phyloP scores from a whole-genome alignment of 2,329 filamentous ascomycete genomes.

The Pestalotiopsis sp. region DNA sequence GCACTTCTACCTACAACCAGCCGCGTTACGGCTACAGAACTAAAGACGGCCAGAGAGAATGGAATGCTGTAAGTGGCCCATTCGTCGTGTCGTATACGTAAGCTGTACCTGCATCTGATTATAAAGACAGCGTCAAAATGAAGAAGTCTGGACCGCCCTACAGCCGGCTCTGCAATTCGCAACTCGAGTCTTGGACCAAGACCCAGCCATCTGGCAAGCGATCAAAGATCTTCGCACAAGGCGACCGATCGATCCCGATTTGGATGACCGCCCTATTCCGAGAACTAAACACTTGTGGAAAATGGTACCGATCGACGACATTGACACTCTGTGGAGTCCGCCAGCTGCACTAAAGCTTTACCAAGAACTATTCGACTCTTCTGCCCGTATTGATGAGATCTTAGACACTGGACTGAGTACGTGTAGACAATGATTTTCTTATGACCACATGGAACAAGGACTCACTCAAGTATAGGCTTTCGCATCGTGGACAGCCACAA shows the following conservation, averaged over 20 bases:
- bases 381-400: background rate
- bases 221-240: constrained; percentile 24
- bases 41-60: constrained; percentile 22
- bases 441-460: background rate
- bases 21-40: constrained; percentile 26
- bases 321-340: background rate
- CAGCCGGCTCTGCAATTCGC: constrained; percentile 27
- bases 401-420: background rate
- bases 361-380: background rate
- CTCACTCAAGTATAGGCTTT: background rate
- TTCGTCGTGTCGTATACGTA: background rate
- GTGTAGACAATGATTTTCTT: background rate
- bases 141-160: constrained; percentile 26
- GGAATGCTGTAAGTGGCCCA: constrained; percentile 11
- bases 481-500: background rate
- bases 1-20: background rate
- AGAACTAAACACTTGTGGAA: background rate
- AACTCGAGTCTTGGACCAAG: constrained; percentile 17
- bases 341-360: background rate
- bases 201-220: constrained; percentile 14
- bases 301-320: constrained; percentile 3
- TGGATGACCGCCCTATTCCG: background rate
- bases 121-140: constrained; percentile 16
- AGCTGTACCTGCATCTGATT: background rate
- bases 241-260: background rate